phyloP scores from a whole-genome alignment of 2,329 filamentous ascomycete genomes.

The Fusarium sp. region DNA sequence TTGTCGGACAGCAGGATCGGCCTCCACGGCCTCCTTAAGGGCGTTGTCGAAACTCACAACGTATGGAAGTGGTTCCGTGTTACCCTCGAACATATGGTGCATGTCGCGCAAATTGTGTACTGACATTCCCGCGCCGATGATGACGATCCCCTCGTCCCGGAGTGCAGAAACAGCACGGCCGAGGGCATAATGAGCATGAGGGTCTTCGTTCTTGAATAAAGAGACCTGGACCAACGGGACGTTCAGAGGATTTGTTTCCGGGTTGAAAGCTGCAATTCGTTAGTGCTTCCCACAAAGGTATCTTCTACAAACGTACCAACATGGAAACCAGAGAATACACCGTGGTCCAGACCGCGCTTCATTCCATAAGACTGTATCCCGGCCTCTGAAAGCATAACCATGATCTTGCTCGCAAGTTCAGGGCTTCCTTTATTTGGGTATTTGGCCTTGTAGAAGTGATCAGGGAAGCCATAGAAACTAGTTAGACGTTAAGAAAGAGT shows the following conservation, averaged over 20 bases:
- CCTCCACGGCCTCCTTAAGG: constrained; percentile 72
- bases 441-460: constrained; percentile 74
- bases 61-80: constrained; percentile 65
- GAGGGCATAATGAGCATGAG: constrained; percentile 74
- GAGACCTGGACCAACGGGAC: constrained; percentile 80
- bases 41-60: constrained; percentile 74
- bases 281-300: not conserved
- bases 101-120: constrained; percentile 76
- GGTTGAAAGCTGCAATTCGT: constrained; percentile 65
- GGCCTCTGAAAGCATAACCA: constrained; percentile 64
- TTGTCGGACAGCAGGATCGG: constrained; percentile 54
- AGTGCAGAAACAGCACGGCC: constrained; percentile 75
- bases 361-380: constrained; percentile 71
- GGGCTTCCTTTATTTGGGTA: constrained; percentile 74
- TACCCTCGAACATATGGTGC: constrained; percentile 50
- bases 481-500: constrained; percentile 29
- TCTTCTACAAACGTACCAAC: constrained; percentile 49
- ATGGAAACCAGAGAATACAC: constrained; percentile 78
- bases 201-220: constrained; percentile 73
- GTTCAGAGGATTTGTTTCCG: constrained; percentile 69
- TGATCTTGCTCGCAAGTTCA: constrained; percentile 69
- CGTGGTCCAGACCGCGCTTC: constrained; percentile 77
- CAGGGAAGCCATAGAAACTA: constrained; percentile 78
- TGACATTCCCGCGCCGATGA: constrained; percentile 80
- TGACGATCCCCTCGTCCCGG: constrained; percentile 74